A percentile compares a stretch with the other conserved stretches of the same genome.
Evolutionary conservation across 2,329 filamentous ascomycete species (phyloP).

Genomic region (Xylaria sp.): DNA sequence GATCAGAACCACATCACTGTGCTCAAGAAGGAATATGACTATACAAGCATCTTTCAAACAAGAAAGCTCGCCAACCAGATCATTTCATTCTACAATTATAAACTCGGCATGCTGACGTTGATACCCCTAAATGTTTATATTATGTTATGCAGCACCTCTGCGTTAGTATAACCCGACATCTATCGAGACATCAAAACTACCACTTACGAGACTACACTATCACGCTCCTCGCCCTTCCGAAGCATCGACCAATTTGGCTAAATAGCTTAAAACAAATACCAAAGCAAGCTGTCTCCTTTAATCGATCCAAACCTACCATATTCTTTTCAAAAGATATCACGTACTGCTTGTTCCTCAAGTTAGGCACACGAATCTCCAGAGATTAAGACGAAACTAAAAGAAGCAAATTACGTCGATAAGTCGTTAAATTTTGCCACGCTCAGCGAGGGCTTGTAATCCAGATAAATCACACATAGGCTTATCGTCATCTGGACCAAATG

Average conservation of each 20-base stretch:
- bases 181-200: background rate
- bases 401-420: background rate
- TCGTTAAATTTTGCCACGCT: conserved; percentile 26
- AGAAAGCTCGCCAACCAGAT: background rate
- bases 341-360: background rate
- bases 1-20: background rate
- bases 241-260: no score
- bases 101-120: no score
- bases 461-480: conserved; percentile 43
- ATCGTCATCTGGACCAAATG: conserved; percentile 33
- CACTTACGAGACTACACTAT: background rate
- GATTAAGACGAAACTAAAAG: background rate
- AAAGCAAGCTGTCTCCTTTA: background rate
- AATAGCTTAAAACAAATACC: background rate
- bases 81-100: background rate
- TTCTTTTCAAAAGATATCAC: background rate
- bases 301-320: background rate
- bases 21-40: background rate
- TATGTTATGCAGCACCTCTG: background rate
- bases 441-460: conserved; percentile 42
- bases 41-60: background rate
- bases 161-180: background rate
- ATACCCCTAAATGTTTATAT: background rate
- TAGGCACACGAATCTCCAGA: background rate
- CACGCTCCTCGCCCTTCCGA: background rate